These are phyloP conservation scores for Austroboletus festivus DNA, from an alignment of 768 basidiomycete genomes.

Conservation along the genomic window DNA sequence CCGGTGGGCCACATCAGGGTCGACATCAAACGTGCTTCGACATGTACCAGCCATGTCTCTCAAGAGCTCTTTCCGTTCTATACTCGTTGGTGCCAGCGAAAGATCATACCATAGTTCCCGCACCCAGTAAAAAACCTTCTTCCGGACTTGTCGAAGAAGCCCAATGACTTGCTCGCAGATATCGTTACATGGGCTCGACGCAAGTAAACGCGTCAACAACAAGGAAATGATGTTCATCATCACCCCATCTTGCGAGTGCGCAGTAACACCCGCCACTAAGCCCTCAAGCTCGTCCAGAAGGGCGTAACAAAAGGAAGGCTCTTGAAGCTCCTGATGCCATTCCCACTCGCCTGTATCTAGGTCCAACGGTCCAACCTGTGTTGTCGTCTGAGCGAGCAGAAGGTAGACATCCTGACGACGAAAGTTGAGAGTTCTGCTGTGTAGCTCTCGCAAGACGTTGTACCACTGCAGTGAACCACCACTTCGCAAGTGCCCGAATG, in stretches of 20 bases:
- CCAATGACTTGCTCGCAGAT: not conserved
- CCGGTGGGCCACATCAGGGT: not conserved
- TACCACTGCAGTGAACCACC: not conserved
- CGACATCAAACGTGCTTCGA: not conserved
- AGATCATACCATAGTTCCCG: not conserved
- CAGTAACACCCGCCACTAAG: slow-evolving; percentile 21
- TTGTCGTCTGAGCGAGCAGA: not conserved
- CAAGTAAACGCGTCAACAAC: not conserved
- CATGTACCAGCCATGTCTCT: not conserved
- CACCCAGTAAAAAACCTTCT: not conserved
- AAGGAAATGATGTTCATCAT: not conserved
- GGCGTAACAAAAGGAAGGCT: slow-evolving; percentile 28
- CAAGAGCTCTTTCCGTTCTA: not conserved
- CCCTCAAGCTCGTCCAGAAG: not conserved
- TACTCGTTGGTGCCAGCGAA: not conserved
- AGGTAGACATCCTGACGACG: not conserved
- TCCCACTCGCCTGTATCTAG: not conserved
- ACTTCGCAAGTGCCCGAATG: not conserved
- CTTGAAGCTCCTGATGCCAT: slow-evolving; percentile 34
- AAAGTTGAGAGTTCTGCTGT: not conserved
- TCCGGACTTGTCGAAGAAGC: not conserved
- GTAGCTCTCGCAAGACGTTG: not conserved
- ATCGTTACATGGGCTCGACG: not conserved
- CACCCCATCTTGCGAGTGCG: slow-evolving; percentile 37
- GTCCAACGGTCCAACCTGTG: not conserved